Base-by-base conservation (phyloP, 2,329 filamentous ascomycete species). In the Penicillium sp. region DNA sequence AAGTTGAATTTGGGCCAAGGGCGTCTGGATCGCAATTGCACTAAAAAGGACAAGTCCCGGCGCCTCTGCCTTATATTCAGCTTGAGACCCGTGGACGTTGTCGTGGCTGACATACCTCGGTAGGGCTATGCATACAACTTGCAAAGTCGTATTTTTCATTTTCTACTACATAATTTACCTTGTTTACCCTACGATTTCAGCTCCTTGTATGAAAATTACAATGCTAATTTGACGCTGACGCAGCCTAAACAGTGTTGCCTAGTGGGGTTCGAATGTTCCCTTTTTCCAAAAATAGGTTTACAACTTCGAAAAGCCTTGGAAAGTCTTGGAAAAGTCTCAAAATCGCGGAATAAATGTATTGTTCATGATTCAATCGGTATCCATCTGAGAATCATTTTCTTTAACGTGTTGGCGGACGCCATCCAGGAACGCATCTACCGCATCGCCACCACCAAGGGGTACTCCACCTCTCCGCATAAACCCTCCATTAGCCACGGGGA, bases 361-460 rank as follows among this genome's bases (percentile, higher is more conserved):
- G 13, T 42, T 49, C 31, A 22, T 43, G 13, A 38, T 52, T 64
- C 55, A 70, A 58, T 73, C 69, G 31, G 69, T 72, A 39, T 75
- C 71, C 72, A 75, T 75, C 40, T 58, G 60, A 51, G 69, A 58
- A 52, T 66, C 61, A 41, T 65, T 58, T 33, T 85, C 79, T 70
- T 87, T 78, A 0, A 89, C 85, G 6, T 81, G 83, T 72, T 81
- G 84, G 77, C 86, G 93, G 42, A 96, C 83, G 3, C 91, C 93
- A 49, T 94, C 81, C 21, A 98, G 78, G 69, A 98, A 98, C 3
- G 87, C 87, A 72, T 94, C 85, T 2, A 98, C 83, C 12, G 91
- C 91, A 60, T 93, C 85, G 6, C 86, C 87, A 45, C 90, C 90
- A 38, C 90, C 91, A 40, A 96, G 70, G 2, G 91, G 90, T 74